Base-by-base conservation (phyloP, 2,329 filamentous ascomycete species). In the Verticillium albo-atrum region DNA sequence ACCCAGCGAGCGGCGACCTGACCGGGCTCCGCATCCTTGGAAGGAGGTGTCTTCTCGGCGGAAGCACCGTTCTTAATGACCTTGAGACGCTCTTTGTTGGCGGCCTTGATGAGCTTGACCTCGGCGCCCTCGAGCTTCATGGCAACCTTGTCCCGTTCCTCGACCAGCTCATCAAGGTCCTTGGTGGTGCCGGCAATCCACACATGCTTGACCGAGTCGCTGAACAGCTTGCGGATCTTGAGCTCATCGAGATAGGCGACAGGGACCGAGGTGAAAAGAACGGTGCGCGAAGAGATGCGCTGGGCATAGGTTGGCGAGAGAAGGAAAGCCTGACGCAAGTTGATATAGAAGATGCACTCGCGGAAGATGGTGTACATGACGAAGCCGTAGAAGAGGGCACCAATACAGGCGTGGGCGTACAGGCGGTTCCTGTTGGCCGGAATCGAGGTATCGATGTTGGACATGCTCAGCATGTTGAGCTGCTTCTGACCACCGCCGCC, bases 341-440 rank as follows among this genome's bases (percentile, higher is more conserved):
- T 96, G 78, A 97, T 89, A 74, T 91, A 96, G 82, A 89, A 97
- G 67, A 98, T 89, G 70, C 87, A 88, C 74, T 98, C 94, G 60
- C 94, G 85, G 59, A 92, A 89, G 63, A 98, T 86, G 69, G 91
- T 88, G 75, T 91, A 95, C 73, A 98, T 89, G 64, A 98, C 82
- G 71, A 98, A 98, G 53, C 85, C 85, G 73, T 90, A 92, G 75
- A 91, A 98, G 55, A 93, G 73, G 86, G 91, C 97, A 1, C 88
- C 87, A 57, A 92, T 79, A 57, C 91, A 83, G n/a, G 85, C 84
- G 71, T 97, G 92, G 0, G 92, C 94, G 72, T 89, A 97, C 72
- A 91, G 89, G 64, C 86, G 86, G 70, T 85, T 86, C 62, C 82
- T 81, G 63, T 79, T 77, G 53, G 82, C 74, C 14, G 76, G 71